Percentiles rank a stretch among this genome's conserved stretches.
phyloP scores from a whole-genome alignment of 352 stramenopile genomes.

The Phytophthora constricta region DNA sequence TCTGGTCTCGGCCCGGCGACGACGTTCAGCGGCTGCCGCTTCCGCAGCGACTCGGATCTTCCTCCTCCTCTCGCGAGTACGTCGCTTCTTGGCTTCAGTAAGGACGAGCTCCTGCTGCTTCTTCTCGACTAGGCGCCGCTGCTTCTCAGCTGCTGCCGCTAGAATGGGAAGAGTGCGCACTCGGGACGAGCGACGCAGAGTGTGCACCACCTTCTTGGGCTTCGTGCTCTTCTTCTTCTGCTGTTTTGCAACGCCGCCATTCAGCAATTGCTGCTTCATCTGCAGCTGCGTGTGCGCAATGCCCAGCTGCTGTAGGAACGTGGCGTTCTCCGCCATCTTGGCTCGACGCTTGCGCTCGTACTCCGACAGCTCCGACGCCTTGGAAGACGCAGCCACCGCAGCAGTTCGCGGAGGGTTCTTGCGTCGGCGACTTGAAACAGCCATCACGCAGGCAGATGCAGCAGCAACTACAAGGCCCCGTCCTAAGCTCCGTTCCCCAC shows the following conservation, averaged over 20 bases:
- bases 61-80: background rate
- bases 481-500: background rate
- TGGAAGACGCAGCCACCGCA: background rate
- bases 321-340: slow-evolving; percentile 37
- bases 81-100: slow-evolving; percentile 5
- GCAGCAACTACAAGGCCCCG: too few relatives aligned
- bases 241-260: background rate
- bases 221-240: slow-evolving; percentile 7
- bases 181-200: slow-evolving; percentile 12
- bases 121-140: background rate
- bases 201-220: slow-evolving; percentile 7
- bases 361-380: slow-evolving; percentile 23
- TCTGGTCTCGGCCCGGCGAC: background rate
- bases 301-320: slow-evolving; percentile 39
- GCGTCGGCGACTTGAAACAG: background rate
- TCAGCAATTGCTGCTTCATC: slow-evolving; percentile 9
- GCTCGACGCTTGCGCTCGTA: slow-evolving; percentile 42
- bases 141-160: slow-evolving; percentile 1
- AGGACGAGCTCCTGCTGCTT: slow-evolving; percentile 6
- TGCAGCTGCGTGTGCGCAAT: slow-evolving; percentile 15
- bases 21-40: background rate
- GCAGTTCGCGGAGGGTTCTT: background rate
- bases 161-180: background rate
- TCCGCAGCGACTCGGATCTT: slow-evolving; percentile 2
- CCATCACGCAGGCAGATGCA: slow-evolving; percentile 7